Percentiles rank a stretch among this genome's conserved stretches.
Conservation (phyloP, 2,329 filamentous ascomycete genomes). For the Fusarium nodosum region DNA sequence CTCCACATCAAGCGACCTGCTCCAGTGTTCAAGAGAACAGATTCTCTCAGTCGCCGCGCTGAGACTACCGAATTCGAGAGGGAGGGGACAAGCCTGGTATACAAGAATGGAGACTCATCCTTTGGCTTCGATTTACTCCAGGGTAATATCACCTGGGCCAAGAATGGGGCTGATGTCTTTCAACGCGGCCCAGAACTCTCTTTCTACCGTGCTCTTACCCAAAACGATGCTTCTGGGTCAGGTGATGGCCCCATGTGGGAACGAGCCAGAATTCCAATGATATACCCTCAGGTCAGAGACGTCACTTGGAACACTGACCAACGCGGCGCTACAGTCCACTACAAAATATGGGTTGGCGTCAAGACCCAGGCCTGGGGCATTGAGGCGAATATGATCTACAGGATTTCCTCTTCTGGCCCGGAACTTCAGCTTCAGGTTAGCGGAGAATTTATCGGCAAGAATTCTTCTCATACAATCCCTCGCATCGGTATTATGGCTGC, state of each 20-base stretch:
- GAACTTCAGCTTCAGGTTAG: conserved; percentile 1
- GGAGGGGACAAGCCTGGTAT: background rate
- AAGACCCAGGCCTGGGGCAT: conserved; percentile 23
- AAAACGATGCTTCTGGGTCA: conserved; percentile 10
- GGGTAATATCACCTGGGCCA: conserved; percentile 17
- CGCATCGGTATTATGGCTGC: conserved; percentile 25
- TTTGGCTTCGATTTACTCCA: conserved; percentile 9
- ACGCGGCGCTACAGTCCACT: background rate
- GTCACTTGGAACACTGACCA: background rate
- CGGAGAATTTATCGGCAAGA: conserved; percentile 9
- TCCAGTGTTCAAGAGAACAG: rapidly evolving
- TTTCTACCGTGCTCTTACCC: conserved; percentile 19
- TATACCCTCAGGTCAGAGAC: conserved; percentile 12
- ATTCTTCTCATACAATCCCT: conserved; percentile 9
- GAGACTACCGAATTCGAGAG: background rate
- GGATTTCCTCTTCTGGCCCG: background rate
- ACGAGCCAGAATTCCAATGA: conserved; percentile 1
- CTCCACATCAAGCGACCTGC: background rate
- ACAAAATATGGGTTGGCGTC: conserved; percentile 29
- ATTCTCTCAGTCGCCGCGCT: background rate
- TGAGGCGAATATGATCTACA: conserved; percentile 26
- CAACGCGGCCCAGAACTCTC: conserved; percentile 16
- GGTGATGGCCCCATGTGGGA: conserved; percentile 27
- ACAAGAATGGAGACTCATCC: background rate
- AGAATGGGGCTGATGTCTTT: conserved; percentile 1